Evolutionary conservation across 129 eudicot species (phyloP).

Genomic region (Glebionis coronaria): DNA sequence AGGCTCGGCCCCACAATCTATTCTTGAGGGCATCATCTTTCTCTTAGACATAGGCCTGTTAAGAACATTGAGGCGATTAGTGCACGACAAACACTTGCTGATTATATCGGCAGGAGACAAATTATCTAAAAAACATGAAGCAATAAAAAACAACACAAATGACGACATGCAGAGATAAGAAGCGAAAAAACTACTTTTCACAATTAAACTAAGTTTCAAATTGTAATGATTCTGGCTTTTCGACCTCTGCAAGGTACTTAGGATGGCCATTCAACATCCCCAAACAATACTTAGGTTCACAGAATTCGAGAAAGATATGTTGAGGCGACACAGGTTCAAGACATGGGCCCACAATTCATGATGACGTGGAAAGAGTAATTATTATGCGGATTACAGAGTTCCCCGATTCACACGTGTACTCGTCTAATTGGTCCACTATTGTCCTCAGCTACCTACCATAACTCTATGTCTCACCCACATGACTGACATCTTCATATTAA

Average conservation of each 20-base stretch:
- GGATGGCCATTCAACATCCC: conserved; percentile 4
- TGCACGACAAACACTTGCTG: no score
- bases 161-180: not conserved
- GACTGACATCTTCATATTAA: conserved; percentile 15
- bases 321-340: conserved; percentile 16
- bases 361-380: no score
- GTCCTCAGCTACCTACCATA: conserved; percentile 23
- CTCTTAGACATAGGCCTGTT: not conserved
- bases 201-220: not conserved
- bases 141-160: not conserved
- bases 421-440: not conserved
- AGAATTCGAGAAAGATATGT: not conserved
- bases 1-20: not conserved
- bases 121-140: not conserved
- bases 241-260: conserved; percentile 12
- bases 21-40: no score
- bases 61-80: not conserved
- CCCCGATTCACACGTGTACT: no score
- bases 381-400: no score
- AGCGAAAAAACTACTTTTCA: not conserved
- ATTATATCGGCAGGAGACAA: not conserved
- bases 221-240: not conserved
- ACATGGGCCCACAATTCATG: conserved; percentile 10
- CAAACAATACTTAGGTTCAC: not conserved
- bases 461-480: conserved; percentile 20